phyloP scores from a whole-genome alignment of 2,329 filamentous ascomycete species.

The Ophidiomyces ophidiicola region DNA sequence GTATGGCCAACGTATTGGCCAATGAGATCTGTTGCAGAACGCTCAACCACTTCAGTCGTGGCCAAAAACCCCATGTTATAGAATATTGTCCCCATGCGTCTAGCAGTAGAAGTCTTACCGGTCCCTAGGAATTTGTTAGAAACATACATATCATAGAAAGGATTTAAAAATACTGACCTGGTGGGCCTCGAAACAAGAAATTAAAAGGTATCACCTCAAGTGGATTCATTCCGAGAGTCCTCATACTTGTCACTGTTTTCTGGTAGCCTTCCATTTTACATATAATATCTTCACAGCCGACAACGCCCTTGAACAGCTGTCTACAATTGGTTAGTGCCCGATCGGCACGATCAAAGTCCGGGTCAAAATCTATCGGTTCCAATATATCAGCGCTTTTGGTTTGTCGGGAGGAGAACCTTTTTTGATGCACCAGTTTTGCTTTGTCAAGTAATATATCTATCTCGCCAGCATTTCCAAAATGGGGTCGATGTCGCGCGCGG shows the following conservation, averaged over 20 bases:
- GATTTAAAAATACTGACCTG: conserved; percentile 34
- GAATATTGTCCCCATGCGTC: conserved; percentile 63
- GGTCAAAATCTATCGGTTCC: conserved; percentile 45
- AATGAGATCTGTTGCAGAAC: conserved; percentile 56
- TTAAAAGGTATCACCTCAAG: conserved; percentile 51
- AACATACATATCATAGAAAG: neutral
- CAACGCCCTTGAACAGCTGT: conserved; percentile 45
- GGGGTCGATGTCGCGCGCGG: conserved; percentile 48
- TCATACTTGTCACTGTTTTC: conserved; percentile 41
- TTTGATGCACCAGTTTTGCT: conserved; percentile 44
- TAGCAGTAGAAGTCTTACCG: conserved; percentile 60
- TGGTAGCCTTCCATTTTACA: conserved; percentile 45
- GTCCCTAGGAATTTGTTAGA: conserved; percentile 37
- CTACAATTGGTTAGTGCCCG: conserved; percentile 39
- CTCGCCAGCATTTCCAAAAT: conserved; percentile 63
- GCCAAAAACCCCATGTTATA: conserved; percentile 61
- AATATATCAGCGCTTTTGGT: conserved; percentile 22
- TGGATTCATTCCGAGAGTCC: conserved; percentile 42
- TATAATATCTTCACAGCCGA: conserved; percentile 48
- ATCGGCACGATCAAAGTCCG: conserved; percentile 45
- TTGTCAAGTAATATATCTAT: conserved; percentile 55
- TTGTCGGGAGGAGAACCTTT: conserved; percentile 25
- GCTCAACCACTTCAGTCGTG: conserved; percentile 49
- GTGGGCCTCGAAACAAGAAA: conserved; percentile 56
- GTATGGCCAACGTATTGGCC: conserved; percentile 59